These are phyloP conservation scores for Trichosanthes cucumerina DNA, from an alignment of 306 rosid species.

Conservation along the genomic window DNA sequence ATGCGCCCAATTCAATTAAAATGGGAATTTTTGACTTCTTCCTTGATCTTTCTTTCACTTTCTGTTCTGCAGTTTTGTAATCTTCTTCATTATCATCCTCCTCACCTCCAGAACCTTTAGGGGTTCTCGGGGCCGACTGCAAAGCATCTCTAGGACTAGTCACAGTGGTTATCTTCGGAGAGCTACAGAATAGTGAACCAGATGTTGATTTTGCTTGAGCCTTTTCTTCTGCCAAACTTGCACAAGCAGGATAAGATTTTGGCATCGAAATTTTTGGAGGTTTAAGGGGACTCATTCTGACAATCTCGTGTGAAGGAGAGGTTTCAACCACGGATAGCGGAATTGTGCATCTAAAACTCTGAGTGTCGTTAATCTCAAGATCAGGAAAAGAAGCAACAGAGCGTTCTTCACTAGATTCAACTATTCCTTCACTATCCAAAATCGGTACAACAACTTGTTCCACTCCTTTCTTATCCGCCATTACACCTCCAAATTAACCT, in stretches of 20 bases:
- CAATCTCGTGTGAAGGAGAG: slow-evolving; percentile 18
- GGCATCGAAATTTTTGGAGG: slow-evolving; percentile 35
- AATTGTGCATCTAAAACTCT: slow-evolving; percentile 7
- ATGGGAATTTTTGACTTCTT: slow-evolving; percentile 24
- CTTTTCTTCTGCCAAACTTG: slow-evolving; percentile 19
- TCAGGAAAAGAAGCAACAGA: slow-evolving; percentile 21
- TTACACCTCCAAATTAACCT: slow-evolving; percentile 24
- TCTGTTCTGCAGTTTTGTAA: slow-evolving; percentile 44
- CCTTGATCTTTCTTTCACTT: slow-evolving; percentile 28
- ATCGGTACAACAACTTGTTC: slow-evolving; percentile 50
- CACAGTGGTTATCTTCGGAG: slow-evolving; percentile 15
- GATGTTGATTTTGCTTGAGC: slow-evolving; percentile 8
- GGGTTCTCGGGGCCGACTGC: slow-evolving; percentile 30
- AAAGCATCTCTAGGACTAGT: slow-evolving; percentile 18
- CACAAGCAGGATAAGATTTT: slow-evolving; percentile 27
- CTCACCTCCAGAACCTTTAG: slow-evolving; percentile 25
- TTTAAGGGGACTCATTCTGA: slow-evolving; percentile 14
- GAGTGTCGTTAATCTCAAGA: slow-evolving; percentile 24
- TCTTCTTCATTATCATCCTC: slow-evolving; percentile 69
- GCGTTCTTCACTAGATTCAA: background rate
- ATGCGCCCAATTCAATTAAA: slow-evolving; percentile 35
- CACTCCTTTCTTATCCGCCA: slow-evolving; percentile 29
- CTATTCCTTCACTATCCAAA: slow-evolving; percentile 16
- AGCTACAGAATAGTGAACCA: slow-evolving; percentile 12
- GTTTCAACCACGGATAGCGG: slow-evolving; percentile 13